Percentiles rank a stretch among this genome's conserved stretches.
phyloP scores from a whole-genome alignment of 2,329 filamentous ascomycete species.

The Ilyonectria mors-panacis region DNA sequence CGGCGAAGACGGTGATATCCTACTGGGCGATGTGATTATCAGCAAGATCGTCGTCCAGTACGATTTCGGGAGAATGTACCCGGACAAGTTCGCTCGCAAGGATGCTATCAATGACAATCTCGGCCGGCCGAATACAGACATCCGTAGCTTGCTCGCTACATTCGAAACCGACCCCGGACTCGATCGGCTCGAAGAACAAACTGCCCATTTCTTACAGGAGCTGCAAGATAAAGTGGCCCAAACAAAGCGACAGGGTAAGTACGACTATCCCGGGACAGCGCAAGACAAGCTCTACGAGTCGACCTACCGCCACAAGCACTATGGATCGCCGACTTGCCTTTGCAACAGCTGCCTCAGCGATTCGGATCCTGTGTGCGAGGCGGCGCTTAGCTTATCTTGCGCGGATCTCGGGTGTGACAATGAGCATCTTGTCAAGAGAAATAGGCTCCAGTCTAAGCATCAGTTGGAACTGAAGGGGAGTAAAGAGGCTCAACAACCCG shows the following conservation, averaged over 20 bases:
- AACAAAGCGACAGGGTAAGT: slow-evolving; percentile 21
- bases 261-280: no score
- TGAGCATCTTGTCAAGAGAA: no score
- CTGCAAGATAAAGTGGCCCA: neutral
- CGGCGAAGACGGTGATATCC: slow-evolving; percentile 33
- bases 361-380: no score
- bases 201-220: neutral
- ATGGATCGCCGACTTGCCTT: no score
- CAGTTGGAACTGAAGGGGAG: no score
- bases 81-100: slow-evolving; percentile 45
- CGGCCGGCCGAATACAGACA: slow-evolving; percentile 40
- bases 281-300: no score
- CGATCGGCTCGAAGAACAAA: neutral
- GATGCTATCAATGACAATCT: slow-evolving; percentile 45
- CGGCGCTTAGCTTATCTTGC: no score
- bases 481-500: no score
- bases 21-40: slow-evolving; percentile 53
- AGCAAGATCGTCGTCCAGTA: slow-evolving; percentile 50
- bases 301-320: no score
- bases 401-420: no score
- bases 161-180: slow-evolving; percentile 37
- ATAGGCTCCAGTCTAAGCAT: no score
- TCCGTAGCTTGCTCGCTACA: slow-evolving; percentile 46
- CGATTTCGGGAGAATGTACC: slow-evolving; percentile 47
- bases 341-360: no score